A percentile compares a stretch with the other conserved stretches of the same genome.
These are phyloP conservation scores for Solanum acaule DNA, from an alignment of 257 asterid genomes.

Conservation along the genomic window DNA sequence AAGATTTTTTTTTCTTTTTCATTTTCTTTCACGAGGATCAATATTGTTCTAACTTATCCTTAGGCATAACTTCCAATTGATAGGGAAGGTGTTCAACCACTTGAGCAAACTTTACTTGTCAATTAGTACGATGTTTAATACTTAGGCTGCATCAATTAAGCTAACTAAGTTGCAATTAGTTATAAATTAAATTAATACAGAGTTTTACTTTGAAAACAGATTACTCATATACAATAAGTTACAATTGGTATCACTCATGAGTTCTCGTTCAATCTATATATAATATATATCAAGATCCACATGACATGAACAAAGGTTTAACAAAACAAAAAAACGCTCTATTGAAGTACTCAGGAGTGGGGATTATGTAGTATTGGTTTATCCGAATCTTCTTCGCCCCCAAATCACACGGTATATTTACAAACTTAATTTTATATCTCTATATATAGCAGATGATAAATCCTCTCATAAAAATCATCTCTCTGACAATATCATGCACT, in stretches of 20 bases:
- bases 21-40: too few species aligned
- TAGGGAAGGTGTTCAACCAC: background rate
- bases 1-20: too few species aligned
- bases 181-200: background rate
- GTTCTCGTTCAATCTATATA: background rate
- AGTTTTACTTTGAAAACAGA: background rate
- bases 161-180: background rate
- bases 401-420: background rate
- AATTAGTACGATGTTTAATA: background rate
- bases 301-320: background rate
- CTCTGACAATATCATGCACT: slow-evolving; percentile 15
- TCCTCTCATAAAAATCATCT: background rate
- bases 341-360: background rate
- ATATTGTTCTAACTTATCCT: too few species aligned
- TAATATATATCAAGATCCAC: background rate
- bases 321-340: background rate
- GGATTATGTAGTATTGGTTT: background rate
- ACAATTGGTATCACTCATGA: background rate
- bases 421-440: background rate
- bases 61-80: too few species aligned
- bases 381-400: background rate
- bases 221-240: background rate
- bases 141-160: background rate
- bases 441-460: background rate
- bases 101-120: background rate